Evolutionary conservation across 208 protist genomes (phyloP), one percentile per base, ranked within the genome.

Genomic region (Leishmania lainsoni): DNA sequence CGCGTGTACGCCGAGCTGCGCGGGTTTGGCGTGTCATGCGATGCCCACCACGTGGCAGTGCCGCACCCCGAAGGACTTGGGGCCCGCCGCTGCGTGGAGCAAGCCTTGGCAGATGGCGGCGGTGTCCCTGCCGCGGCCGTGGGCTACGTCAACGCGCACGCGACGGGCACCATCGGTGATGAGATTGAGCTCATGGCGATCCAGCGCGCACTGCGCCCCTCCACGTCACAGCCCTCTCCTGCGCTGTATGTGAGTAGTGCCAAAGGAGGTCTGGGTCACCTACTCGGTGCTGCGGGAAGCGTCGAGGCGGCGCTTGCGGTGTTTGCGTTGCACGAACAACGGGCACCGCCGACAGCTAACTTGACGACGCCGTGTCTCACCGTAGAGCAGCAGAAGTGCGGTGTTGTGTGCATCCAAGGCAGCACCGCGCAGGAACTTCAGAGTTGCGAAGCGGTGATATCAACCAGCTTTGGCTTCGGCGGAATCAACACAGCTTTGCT

Each of bases 381-480:
- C 26, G 26, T 5, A 14, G 83, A 69, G 42, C 88, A 87, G 59
- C 35, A 83, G 49, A 63, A 63, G 48, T 48, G 75, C 17, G 66
- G 75, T 0, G 51, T 81, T 51, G 56, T 87, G 52, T 81, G 78
- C 32, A 81, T 91, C 22, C 75, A 76, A 63, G 78, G 75, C n/a
- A 54, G 6, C 3, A 35, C 78, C 3, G 75, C 84, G 22, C 71
- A 82, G 20, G 49, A 39, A 35, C 58, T 86, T 75, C 61, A 80
- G 76, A 42, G 81, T 35, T 80, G 84, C 58, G 84, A 97, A 2
- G 90, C 90, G 5, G 91, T 90, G 1, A 85, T 99, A 68, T 99
- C 94, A 16, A 99, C 99, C 58, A 99, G 96, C 69, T 99, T 99
- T 89, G 98, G 98, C 8, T 99, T 99, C 86, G 98, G 98, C 39